Base-by-base conservation (phyloP, 441 rosid genomes). In the Mallotus japonicus region DNA sequence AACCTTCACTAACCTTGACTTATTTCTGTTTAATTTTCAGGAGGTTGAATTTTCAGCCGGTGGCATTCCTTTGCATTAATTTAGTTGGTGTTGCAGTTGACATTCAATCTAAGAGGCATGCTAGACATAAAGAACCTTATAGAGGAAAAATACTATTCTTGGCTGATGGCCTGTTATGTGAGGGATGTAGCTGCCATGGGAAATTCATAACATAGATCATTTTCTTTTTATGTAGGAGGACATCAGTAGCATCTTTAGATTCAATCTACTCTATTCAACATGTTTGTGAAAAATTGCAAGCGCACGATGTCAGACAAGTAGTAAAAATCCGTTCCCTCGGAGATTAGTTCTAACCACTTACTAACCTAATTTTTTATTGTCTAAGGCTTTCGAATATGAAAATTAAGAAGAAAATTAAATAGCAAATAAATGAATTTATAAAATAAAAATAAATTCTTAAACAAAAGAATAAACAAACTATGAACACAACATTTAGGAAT, bases 21-120 rank as follows among this genome's bases (percentile, higher is more conserved):
- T 55, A 56, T 32, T 62, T 65, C 44, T 69, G 68, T 74, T 9
- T 72, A 51, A 56, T 76, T 82, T 73, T 55, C 92, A 93, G 98
- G 98, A 95, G 82, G 95, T 95, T 34, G 99, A 95, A 75, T 88
- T 88, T 77, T 88, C 99, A 0, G 98, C 93, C 4, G 99, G 98
- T 14, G 97, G 98, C 54, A 69, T 90, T 63, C 83, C 83, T 37
- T 78, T 88, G 74, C 83, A 65, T 60, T 58, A 20, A 71, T 49
- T 47, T 20, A 61, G 65, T 62, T 62, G 10, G 0, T 17, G 7
- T 24, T 40, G 56, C n/a, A 40, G 55, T 28, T 42, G 42, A 47
- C 40, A n/a, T 34, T 67, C 65, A 61, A 67, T 42, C 46, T 6
- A 9, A 47, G 61, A 42, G 63, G 17, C 28, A 17, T 11, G 32